These are phyloP conservation scores for Penicillium freii DNA, from an alignment of 2,329 filamentous ascomycete species.

Conservation along the genomic window DNA sequence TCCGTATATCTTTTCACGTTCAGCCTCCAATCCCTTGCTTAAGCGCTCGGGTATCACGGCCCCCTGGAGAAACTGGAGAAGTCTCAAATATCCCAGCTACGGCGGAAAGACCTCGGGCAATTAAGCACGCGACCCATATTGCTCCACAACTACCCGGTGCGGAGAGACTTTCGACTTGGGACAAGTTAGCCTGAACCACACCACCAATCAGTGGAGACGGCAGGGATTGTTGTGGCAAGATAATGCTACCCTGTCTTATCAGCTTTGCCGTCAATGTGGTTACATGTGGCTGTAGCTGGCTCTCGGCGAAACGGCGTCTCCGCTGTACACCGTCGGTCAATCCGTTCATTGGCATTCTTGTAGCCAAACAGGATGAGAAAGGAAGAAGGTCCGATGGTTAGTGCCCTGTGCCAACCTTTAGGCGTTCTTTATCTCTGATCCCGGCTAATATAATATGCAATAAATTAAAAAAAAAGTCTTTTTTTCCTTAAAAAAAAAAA, in stretches of 20 bases:
- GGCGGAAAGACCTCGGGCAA: neutral
- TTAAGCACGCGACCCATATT: conserved; percentile 1
- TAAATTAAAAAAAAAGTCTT: neutral
- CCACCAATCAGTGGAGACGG: conserved; percentile 5
- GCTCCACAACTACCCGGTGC: neutral
- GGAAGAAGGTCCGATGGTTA: neutral
- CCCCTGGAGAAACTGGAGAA: neutral
- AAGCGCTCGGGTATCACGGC: neutral
- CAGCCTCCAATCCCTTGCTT: neutral
- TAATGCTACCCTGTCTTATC: conserved; percentile 7
- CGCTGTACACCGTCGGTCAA: conserved; percentile 15
- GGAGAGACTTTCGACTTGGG: neutral
- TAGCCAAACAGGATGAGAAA: neutral
- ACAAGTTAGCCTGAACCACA: neutral
- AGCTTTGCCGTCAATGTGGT: conserved; percentile 8
- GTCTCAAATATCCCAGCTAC: neutral
- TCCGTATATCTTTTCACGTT: neutral
- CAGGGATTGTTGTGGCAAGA: neutral
- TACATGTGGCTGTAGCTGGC: conserved; percentile 10
- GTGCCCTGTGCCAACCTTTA: neutral
- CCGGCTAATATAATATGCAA: conserved; percentile 1
- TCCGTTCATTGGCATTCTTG: conserved; percentile 8
- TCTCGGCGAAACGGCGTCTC: conserved; percentile 13
- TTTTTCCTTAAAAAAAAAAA: neutral
- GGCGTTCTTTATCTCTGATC: conserved; percentile 11